phyloP scores from a whole-genome alignment of 805 yeast genomes.

The Brettanomyces sp. region DNA sequence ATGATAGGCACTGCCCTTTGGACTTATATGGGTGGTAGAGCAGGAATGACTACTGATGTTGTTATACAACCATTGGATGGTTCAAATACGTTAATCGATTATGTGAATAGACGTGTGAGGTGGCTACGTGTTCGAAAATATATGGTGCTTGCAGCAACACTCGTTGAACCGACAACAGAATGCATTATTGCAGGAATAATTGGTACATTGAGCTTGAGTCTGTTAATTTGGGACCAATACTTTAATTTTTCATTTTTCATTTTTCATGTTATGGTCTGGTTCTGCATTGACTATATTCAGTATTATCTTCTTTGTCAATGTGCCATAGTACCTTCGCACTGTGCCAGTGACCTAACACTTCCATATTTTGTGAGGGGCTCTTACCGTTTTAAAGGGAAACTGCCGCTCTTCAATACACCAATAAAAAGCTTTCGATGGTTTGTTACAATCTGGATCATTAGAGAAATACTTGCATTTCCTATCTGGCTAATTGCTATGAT shows the following conservation, averaged over 20 bases:
- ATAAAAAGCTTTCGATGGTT: slow-evolving; percentile 11
- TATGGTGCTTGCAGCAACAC: slow-evolving; percentile 79
- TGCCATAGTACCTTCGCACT: slow-evolving; percentile 2
- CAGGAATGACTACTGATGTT: slow-evolving; percentile 70
- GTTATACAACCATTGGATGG: slow-evolving; percentile 65
- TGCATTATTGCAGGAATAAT: slow-evolving; percentile 54
- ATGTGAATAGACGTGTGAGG: slow-evolving; percentile 59
- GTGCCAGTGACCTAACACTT: not conserved
- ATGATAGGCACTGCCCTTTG: slow-evolving; percentile 85
- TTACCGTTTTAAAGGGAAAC: not conserved
- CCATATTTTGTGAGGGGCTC: too few species aligned
- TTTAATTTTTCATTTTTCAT: slow-evolving; percentile 32
- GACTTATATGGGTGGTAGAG: slow-evolving; percentile 60
- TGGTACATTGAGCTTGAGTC: slow-evolving; percentile 53
- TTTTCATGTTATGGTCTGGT: slow-evolving; percentile 57
- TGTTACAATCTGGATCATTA: slow-evolving; percentile 46
- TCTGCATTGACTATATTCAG: slow-evolving; percentile 52
- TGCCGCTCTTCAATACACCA: not conserved
- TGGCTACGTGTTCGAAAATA: slow-evolving; percentile 84
- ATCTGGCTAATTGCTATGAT: slow-evolving; percentile 75
- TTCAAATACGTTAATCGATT: slow-evolving; percentile 37
- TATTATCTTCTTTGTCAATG: slow-evolving; percentile 33
- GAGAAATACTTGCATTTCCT: slow-evolving; percentile 74
- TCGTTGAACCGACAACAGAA: slow-evolving; percentile 83
- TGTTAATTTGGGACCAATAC: slow-evolving; percentile 24